These are phyloP conservation scores for Mortierella sp. DNA, from an alignment of 371 early-diverging fungal genomes.

Conservation along the genomic window DNA sequence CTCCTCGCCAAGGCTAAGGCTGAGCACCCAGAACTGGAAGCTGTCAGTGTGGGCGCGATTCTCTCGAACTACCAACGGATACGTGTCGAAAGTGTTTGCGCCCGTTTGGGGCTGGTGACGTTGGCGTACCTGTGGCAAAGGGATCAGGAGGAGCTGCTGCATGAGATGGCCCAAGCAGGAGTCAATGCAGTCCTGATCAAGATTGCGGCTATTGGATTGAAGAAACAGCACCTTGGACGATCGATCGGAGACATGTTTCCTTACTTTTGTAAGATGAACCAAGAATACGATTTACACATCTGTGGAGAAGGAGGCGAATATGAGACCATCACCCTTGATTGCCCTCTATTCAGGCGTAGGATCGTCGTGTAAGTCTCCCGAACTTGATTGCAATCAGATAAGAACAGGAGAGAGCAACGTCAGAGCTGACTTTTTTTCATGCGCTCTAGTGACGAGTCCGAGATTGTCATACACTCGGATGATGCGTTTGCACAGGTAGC, in stretches of 20 bases:
- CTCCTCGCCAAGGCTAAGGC: slow-evolving; percentile 69
- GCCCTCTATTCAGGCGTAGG: slow-evolving; percentile 92
- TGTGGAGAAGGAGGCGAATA: slow-evolving; percentile 99
- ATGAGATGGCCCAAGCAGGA: slow-evolving; percentile 92
- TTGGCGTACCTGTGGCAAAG: slow-evolving; percentile 96
- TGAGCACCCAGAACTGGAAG: slow-evolving; percentile 85
- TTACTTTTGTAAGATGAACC: slow-evolving; percentile 76
- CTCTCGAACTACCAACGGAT: slow-evolving; percentile 97
- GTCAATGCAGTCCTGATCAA: slow-evolving; percentile 94
- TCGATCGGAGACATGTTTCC: slow-evolving; percentile 84
- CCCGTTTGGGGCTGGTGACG: slow-evolving; percentile 83
- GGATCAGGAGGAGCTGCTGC: slow-evolving; percentile 87
- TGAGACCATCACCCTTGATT: slow-evolving; percentile 97
- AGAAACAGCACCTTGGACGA: slow-evolving; percentile 80
- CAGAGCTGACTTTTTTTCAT: neutral
- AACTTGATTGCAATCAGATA: too few relatives aligned
- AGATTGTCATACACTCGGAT: slow-evolving; percentile 81
- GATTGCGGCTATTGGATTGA: slow-evolving; percentile 91
- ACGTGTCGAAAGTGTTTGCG: slow-evolving; percentile 97
- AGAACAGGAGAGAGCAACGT: too few relatives aligned
- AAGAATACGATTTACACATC: slow-evolving; percentile 87
- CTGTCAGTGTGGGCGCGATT: slow-evolving; percentile 98
- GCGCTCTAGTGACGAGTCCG: slow-evolving; percentile 69
- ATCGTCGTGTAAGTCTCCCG: slow-evolving; percentile 79
- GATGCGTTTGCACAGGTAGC: slow-evolving; percentile 89